Conservation (phyloP, 1,284 basidiomycete species). For the Flammula alnicola region DNA sequence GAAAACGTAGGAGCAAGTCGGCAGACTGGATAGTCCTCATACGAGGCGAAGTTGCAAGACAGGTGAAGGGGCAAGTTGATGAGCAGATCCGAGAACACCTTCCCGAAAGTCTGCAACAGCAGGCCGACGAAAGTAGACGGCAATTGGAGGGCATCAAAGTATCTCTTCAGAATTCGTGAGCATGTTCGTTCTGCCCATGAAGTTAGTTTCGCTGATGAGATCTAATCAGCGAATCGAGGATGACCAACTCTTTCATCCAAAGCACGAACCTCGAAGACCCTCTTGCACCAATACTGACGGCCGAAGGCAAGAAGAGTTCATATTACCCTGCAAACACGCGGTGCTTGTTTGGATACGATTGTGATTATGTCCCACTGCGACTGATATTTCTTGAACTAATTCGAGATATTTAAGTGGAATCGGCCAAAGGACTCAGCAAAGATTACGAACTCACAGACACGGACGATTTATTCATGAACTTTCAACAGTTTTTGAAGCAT, state of each 20-base stretch:
- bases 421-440: conserved; percentile 41
- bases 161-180: conserved; percentile 58
- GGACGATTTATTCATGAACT: conserved; percentile 45
- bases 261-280: conserved; percentile 45
- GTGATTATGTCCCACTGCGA: conserved; percentile 37
- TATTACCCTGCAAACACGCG: conserved; percentile 53
- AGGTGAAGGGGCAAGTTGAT: conserved; percentile 49
- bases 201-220: background rate
- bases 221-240: conserved; percentile 48
- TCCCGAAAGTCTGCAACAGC: conserved; percentile 48
- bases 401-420: conserved; percentile 36
- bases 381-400: conserved; percentile 1
- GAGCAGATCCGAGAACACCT: conserved; percentile 51
- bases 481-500: conserved; percentile 58
- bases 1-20: conserved; percentile 10
- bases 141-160: conserved; percentile 46
- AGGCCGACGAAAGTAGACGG: conserved; percentile 45
- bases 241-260: conserved; percentile 47
- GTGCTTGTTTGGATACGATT: conserved; percentile 54
- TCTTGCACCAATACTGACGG: conserved; percentile 48
- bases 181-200: conserved; percentile 7
- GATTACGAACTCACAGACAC: conserved; percentile 53
- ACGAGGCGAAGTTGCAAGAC: conserved; percentile 35
- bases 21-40: conserved; percentile 17
- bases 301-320: conserved; percentile 50